These are phyloP conservation scores for Solanum paucissectum DNA, from an alignment of 257 asterid species.

Conservation along the genomic window DNA sequence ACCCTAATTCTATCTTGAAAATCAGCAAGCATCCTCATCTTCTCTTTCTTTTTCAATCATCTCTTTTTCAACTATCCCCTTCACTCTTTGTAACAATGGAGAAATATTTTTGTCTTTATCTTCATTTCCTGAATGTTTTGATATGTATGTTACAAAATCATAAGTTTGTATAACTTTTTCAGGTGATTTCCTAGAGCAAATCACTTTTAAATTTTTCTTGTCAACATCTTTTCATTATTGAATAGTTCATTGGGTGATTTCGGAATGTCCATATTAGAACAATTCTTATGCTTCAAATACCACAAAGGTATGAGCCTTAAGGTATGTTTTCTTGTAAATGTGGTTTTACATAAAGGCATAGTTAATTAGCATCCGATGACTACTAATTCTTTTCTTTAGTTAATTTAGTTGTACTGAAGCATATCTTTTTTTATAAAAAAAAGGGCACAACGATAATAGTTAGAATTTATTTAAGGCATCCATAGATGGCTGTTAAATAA, in stretches of 20 bases:
- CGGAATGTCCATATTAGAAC: not conserved
- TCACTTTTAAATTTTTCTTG: not conserved
- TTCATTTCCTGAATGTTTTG: not conserved
- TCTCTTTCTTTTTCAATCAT: too few relatives aligned
- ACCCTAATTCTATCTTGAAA: too few relatives aligned
- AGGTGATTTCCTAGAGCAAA: not conserved
- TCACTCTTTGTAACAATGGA: not conserved
- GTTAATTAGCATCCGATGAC: not conserved
- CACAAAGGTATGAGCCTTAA: not conserved
- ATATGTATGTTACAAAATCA: not conserved
- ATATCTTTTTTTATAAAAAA: too few relatives aligned
- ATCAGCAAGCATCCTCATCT: too few relatives aligned
- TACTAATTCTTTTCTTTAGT: too few relatives aligned
- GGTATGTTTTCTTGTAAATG: not conserved
- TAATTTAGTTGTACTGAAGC: too few relatives aligned
- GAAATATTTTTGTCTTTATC: not conserved
- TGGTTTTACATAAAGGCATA: not conserved
- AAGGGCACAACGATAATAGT: not conserved
- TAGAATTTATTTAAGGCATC: not conserved
- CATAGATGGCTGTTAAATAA: not conserved
- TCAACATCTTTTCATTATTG: not conserved
- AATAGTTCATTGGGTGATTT: not conserved
- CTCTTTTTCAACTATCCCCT: too few relatives aligned
- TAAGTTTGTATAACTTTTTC: not conserved
- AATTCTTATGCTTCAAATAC: not conserved